Evolutionary conservation across 1,284 basidiomycete species (phyloP), one percentile per base, ranked within the genome.

Genomic region (Cutaneotrichosporon sp.): DNA sequence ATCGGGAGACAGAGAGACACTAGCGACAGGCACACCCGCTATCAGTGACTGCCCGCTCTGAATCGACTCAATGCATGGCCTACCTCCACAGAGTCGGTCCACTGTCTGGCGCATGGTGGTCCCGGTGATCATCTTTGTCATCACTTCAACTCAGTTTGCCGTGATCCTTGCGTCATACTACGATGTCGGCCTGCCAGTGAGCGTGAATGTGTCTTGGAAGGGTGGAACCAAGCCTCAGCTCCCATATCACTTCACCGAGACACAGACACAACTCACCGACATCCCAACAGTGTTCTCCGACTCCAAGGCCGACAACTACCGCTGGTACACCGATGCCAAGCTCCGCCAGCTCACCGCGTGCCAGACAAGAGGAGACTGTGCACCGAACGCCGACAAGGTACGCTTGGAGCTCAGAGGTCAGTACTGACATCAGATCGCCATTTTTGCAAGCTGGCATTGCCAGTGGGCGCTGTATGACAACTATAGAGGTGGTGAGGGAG

Each of bases 241-340:
- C 26, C 38, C 36, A 21, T 14, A 4, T 0, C 5, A 26, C 22
- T n/a, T 30, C 14, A 18, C 13, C n/a, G 38, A 46, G 10, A 36
- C 22, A 11, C 36, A 38, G n/a, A 5, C 34, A 4, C 53, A 18
- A 6, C 53, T 56, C 13, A 40, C 36, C 4, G 18, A 56, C n/a
- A 38, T 56, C 34, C 53, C 53, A 1, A 56, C 53, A 7, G 32
- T 18, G 31, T 51, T 51, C 31, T 18, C 58, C 32, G 49, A 51
- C 16, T 47, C 47, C 1, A 9, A 30, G 21, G 13, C 49, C 10
- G 46, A 63, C 30, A 50, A 47, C 60, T 65, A 68, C 62, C 53
- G 56, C 26, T 68, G 66, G 66, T 59, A 60, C 53, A 56, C 66
- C 2, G 66, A 68, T 40, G 60, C 64, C 32, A 63, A 64, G 62